Percentiles rank a stretch among this genome's conserved stretches.
phyloP scores from a whole-genome alignment of 2,329 filamentous ascomycete genomes.

The Cordyceps cateniannulata region DNA sequence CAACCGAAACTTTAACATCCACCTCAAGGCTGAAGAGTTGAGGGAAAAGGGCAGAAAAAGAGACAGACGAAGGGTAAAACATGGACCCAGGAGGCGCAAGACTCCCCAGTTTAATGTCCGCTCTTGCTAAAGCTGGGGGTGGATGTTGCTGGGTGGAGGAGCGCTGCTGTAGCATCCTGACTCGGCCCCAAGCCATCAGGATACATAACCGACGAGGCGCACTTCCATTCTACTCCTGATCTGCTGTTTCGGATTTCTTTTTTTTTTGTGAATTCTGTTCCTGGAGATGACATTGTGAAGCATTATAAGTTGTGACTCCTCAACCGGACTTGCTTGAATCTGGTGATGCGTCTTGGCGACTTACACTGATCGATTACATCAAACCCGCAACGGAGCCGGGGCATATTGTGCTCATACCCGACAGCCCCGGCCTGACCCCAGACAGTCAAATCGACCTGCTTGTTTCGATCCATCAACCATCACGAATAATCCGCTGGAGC shows the following conservation, averaged over 20 bases:
- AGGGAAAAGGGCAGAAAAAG: no score
- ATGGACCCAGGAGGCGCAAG: background rate
- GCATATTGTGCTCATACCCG: background rate
- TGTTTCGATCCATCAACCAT: background rate
- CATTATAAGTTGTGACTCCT: background rate
- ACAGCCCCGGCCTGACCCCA: background rate
- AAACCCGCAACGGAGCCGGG: background rate
- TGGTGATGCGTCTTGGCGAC: background rate
- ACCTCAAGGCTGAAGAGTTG: background rate
- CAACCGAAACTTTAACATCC: background rate
- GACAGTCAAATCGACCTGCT: background rate
- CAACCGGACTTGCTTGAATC: no score
- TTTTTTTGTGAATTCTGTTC: background rate
- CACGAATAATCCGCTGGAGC: background rate
- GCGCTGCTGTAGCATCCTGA: background rate
- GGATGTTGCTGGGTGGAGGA: conserved; percentile 8
- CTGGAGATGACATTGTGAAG: background rate
- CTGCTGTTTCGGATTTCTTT: background rate
- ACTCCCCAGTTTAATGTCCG: background rate
- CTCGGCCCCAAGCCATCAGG: background rate
- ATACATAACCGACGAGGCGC: background rate
- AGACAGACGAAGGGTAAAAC: no score
- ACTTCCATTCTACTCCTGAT: background rate
- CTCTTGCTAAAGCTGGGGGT: conserved; percentile 1
- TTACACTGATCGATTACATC: background rate